Base-by-base conservation (phyloP, 2,329 filamentous ascomycete species). In the Davidsoniella virescens region DNA sequence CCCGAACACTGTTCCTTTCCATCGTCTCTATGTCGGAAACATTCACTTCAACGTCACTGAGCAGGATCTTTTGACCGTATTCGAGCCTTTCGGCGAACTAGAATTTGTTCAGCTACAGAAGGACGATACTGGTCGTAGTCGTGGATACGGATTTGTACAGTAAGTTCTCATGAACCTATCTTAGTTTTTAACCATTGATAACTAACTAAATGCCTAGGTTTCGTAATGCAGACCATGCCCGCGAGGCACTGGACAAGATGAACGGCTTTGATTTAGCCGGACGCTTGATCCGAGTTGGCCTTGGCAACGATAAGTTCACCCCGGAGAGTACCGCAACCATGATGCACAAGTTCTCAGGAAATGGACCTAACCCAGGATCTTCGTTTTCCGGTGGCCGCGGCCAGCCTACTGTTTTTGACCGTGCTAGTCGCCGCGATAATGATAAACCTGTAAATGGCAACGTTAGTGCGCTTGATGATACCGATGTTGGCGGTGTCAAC, bases 261-360 rank as follows among this genome's bases (percentile, higher is more conserved):
- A 98, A 98, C 68, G 88, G 90, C 56, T 98, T 96, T 70, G 92
- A 96, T 68, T 80, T 98, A 59, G 92, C 92, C 61, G 88, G 88
- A 67, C 88, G 92, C 64, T 87, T 88, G 56, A 96, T 98, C 65
- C 87, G 92, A 64, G 93, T 98, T 66, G 92, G 92, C 67, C 86
- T 98, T 71, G 92, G 92, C 68, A 98, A 95, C 72, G 92, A 98
- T 84, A 96, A 96, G 78, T 96, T 96, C 70, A 96, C 88, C 68
- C 84, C 88, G 62, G 92, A 96, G 70, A 92, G 87, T 67, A 94
- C 87, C 67, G 84, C 87, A 65, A 88, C 86, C 69, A 78, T 94
- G 64, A 72, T 94, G 63, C 87, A 93, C 71, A 87, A 87, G 68
- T 93, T 94, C 72, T 84, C 87, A 65, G 82, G 84, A 63, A 82